Percentiles rank a stretch among this genome's conserved stretches.
Evolutionary conservation across 2,329 filamentous ascomycete species (phyloP).

Genomic region (Epichloe brachyelytri): DNA sequence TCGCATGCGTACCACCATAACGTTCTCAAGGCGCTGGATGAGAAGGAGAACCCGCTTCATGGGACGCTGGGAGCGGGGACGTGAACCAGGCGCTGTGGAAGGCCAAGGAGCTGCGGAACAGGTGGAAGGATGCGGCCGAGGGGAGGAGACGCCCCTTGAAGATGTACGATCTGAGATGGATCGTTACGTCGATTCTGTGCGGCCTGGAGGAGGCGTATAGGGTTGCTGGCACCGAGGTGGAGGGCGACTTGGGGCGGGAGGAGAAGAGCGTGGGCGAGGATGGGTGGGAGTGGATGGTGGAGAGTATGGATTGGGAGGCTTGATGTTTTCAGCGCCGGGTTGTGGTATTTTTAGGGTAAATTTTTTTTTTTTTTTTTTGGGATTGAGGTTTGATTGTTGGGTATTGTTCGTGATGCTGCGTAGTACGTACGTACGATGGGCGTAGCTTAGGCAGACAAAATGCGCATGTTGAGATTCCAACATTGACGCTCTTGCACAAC

Average conservation of each 20-base stretch:
- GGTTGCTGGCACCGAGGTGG: conserved; percentile 34
- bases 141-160: conserved; percentile 30
- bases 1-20: conserved; percentile 55
- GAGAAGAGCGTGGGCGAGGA: conserved; percentile 15
- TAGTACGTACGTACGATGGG: neutral
- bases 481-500: no score
- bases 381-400: neutral
- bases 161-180: conserved; percentile 48
- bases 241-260: conserved; percentile 28
- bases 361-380: neutral
- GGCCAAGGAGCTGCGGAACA: conserved; percentile 58
- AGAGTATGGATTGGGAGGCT: conserved; percentile 26
- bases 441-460: no score
- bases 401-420: neutral
- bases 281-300: conserved; percentile 28
- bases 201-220: conserved; percentile 47
- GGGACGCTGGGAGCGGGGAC: conserved; percentile 37
- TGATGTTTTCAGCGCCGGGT: neutral
- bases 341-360: neutral
- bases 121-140: conserved; percentile 57
- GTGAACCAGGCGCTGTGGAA: conserved; percentile 45
- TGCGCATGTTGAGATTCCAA: no score
- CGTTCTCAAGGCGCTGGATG: conserved; percentile 48
- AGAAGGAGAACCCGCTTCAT: conserved; percentile 43
- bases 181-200: conserved; percentile 41